Conservation (phyloP, 179 eudicot species). For the Carnegiea gigantea region DNA sequence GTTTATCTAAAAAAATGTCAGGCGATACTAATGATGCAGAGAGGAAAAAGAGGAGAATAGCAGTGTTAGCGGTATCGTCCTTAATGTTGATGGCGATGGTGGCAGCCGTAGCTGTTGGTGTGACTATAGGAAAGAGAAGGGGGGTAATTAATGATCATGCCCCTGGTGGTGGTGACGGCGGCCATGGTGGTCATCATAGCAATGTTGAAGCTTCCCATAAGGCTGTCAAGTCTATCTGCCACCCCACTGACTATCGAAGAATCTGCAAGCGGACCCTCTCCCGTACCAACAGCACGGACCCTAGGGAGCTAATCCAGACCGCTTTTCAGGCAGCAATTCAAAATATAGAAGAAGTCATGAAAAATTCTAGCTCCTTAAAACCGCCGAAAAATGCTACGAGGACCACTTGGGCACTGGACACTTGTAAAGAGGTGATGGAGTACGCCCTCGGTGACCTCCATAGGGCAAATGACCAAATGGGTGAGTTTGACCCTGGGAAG, state of each 20-base stretch:
- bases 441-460: constrained; percentile 44
- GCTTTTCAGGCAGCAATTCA: constrained; percentile 30
- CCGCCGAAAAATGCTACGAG: constrained; percentile 31
- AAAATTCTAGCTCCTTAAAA: constrained; percentile 31
- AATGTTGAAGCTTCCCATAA: constrained; percentile 12
- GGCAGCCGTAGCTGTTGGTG: constrained; percentile 6
- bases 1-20: constrained; percentile 12
- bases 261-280: constrained; percentile 39
- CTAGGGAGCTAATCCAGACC: constrained; percentile 36
- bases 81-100: constrained; percentile 13
- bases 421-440: constrained; percentile 38
- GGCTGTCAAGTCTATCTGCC: constrained; percentile 32
- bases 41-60: constrained; percentile 22
- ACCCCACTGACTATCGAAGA: constrained; percentile 32
- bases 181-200: neutral
- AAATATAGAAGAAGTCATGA: constrained; percentile 24
- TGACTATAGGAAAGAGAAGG: neutral
- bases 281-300: constrained; percentile 33
- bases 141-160: neutral
- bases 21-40: constrained; percentile 5
- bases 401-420: constrained; percentile 28
- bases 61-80: constrained; percentile 15
- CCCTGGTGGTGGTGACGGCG: neutral
- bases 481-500: constrained; percentile 24
- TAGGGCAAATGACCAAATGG: constrained; percentile 29